These are phyloP conservation scores for Penicillium nucicola DNA, from an alignment of 495 filamentous ascomycete species.

Conservation along the genomic window DNA sequence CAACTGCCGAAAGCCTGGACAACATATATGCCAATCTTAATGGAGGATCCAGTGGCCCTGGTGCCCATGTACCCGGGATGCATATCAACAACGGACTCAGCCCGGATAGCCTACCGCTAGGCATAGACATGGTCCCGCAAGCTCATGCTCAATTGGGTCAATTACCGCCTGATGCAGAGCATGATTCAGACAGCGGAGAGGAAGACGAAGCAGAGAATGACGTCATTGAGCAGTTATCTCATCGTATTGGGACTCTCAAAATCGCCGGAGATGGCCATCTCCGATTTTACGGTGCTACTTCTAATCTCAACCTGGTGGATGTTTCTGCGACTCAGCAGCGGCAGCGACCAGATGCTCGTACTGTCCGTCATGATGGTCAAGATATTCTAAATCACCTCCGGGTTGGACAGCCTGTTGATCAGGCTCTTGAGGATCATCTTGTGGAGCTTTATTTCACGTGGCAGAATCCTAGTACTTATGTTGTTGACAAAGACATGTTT, in stretches of 20 bases:
- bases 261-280: conserved; percentile 49
- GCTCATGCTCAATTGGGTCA: conserved; percentile 25
- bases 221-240: conserved; percentile 44
- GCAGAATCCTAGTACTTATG: conserved; percentile 49
- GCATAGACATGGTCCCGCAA: conserved; percentile 36
- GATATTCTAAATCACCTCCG: conserved; percentile 43
- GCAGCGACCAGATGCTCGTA: conserved; percentile 50
- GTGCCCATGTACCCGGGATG: neutral
- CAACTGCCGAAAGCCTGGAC: conserved; percentile 42
- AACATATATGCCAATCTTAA: conserved; percentile 39
- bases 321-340: conserved; percentile 44
- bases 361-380: conserved; percentile 44
- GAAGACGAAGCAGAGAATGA: conserved; percentile 44
- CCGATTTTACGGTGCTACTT: conserved; percentile 47
- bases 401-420: conserved; percentile 40
- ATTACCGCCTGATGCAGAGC: conserved; percentile 16
- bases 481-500: conserved; percentile 50
- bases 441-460: conserved; percentile 50
- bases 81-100: conserved; percentile 25
- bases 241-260: conserved; percentile 47
- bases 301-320: conserved; percentile 47
- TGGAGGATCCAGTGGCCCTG: neutral
- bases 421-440: conserved; percentile 44
- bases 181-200: conserved; percentile 41
- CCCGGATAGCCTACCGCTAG: conserved; percentile 30